Evolutionary conservation across 139 green algal genomes (phyloP).

Genomic region (Prasinococcaceae sp.): DNA sequence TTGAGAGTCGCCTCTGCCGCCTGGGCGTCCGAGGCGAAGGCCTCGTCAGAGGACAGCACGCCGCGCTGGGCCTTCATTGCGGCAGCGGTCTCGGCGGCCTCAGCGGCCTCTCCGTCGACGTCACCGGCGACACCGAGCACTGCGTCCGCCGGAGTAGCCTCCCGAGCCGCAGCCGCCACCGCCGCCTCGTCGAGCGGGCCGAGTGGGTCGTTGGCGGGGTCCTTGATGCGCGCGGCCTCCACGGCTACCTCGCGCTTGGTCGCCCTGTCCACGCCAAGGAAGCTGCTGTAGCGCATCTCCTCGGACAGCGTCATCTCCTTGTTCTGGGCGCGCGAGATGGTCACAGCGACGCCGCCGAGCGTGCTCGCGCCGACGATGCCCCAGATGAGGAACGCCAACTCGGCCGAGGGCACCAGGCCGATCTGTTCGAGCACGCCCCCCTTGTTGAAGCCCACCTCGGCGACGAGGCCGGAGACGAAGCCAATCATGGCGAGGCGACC

Average conservation of each 20-base stretch:
- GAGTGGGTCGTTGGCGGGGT: not conserved
- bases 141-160: not conserved
- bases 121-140: not conserved
- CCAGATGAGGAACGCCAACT: not conserved
- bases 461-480: not conserved
- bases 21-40: not conserved
- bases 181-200: not conserved
- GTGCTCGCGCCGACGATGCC: not conserved
- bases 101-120: not conserved
- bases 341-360: not conserved
- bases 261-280: too few species aligned
- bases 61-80: too few species aligned
- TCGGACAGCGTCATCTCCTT: not conserved
- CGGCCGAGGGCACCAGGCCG: not conserved
- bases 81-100: not conserved
- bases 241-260: too few species aligned
- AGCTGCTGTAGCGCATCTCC: too few species aligned
- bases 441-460: slow-evolving; percentile 1
- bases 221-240: too few species aligned
- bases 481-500: slow-evolving; percentile 6
- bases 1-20: not conserved
- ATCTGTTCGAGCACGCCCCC: too few species aligned
- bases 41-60: too few species aligned
- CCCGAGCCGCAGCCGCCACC: not conserved
- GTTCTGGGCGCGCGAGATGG: not conserved